Conservation (phyloP, 257 asterid species). For the Przewalskia tangutica region DNA sequence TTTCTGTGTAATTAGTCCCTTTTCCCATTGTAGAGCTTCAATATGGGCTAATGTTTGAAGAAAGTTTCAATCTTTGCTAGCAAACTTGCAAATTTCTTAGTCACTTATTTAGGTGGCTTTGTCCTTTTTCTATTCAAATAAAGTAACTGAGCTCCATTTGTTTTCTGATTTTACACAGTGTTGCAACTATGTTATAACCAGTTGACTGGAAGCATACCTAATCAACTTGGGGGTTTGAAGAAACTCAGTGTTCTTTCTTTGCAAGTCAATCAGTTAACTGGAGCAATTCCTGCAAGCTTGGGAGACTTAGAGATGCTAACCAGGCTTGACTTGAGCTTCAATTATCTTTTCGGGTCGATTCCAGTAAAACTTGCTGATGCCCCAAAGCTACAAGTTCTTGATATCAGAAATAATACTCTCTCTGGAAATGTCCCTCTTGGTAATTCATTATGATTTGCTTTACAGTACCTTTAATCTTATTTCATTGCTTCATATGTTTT, state of each 20-base stretch:
- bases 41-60: neutral
- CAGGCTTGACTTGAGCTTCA: slow-evolving; percentile 82
- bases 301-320: slow-evolving; percentile 51
- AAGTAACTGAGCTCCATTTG: neutral
- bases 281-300: slow-evolving; percentile 89
- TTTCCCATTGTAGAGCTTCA: neutral
- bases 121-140: neutral
- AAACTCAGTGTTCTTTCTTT: slow-evolving; percentile 79
- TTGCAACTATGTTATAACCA: slow-evolving; percentile 84
- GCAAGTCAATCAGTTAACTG: slow-evolving; percentile 67
- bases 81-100: neutral
- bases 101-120: neutral
- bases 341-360: slow-evolving; percentile 66
- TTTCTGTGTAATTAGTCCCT: neutral
- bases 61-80: neutral
- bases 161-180: slow-evolving; percentile 34
- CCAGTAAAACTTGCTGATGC: slow-evolving; percentile 54
- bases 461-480: neutral
- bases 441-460: slow-evolving; percentile 12
- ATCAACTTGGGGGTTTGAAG: slow-evolving; percentile 55
- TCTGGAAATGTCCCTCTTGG: slow-evolving; percentile 94
- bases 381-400: slow-evolving; percentile 52
- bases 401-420: slow-evolving; percentile 70
- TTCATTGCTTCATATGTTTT: neutral
- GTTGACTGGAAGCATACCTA: slow-evolving; percentile 66